Conservation (phyloP, 257 asterid genomes). For the Salvia rosmarinus region DNA sequence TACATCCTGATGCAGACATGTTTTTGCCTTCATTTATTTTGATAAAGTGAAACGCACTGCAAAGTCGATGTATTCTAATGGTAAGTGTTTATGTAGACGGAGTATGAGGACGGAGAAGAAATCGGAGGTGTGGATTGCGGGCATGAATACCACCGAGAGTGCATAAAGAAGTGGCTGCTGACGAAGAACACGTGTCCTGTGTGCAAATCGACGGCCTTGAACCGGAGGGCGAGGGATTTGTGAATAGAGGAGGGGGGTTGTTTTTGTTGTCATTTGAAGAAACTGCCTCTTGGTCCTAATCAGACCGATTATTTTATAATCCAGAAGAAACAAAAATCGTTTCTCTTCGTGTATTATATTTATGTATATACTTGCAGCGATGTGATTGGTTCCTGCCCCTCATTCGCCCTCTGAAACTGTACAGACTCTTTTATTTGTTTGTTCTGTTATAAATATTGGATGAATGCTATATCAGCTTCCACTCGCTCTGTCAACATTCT, state of each 20-base stretch:
- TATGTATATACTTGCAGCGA: conserved; percentile 63
- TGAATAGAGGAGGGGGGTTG: conserved; percentile 38
- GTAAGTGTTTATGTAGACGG: conserved; percentile 45
- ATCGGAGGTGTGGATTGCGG: conserved; percentile 64
- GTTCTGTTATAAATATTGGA: conserved; percentile 37
- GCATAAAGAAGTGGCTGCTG: conserved; percentile 70
- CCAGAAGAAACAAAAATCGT: conserved; percentile 35
- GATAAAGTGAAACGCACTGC: not conserved
- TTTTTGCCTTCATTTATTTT: not conserved
- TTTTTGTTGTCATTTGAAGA: conserved; percentile 6
- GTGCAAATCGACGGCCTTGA: conserved; percentile 73
- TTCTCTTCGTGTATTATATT: conserved; percentile 55
- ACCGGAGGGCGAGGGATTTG: conserved; percentile 38
- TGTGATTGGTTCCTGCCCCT: conserved; percentile 44
- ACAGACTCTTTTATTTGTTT: conserved; percentile 53
- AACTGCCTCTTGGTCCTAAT: conserved; percentile 32
- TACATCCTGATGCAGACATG: no score
- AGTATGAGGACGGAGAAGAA: conserved; percentile 53
- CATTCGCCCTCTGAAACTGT: conserved; percentile 51
- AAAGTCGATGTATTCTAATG: not conserved
- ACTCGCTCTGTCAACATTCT: not conserved
- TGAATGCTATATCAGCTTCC: conserved; percentile 22
- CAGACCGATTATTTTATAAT: conserved; percentile 39
- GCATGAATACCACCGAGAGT: conserved; percentile 73
- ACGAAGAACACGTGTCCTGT: conserved; percentile 72